Evolutionary conservation across 768 basidiomycete genomes (phyloP).

Genomic region (Russula brevipes): DNA sequence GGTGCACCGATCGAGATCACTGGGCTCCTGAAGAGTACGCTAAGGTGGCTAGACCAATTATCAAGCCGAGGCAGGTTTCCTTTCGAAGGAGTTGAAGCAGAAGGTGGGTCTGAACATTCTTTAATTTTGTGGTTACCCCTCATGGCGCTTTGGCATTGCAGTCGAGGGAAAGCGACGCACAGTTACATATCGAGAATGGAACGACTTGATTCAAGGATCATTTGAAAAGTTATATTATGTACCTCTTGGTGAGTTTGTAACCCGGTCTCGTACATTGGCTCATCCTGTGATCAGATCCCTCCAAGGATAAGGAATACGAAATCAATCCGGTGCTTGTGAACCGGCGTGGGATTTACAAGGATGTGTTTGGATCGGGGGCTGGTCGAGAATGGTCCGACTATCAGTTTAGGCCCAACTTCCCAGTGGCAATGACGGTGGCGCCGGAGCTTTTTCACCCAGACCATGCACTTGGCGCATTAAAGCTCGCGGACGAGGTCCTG

Average conservation of each 20-base stretch:
- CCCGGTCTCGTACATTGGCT: not conserved
- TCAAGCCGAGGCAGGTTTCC: slow-evolving; percentile 68
- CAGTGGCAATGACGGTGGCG: slow-evolving; percentile 94
- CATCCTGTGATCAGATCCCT: slow-evolving; percentile 46
- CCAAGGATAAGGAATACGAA: slow-evolving; percentile 64
- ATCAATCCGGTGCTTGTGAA: slow-evolving; percentile 69
- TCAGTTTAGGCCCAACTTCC: slow-evolving; percentile 89
- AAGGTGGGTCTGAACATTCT: slow-evolving; percentile 45
- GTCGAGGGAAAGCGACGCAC: slow-evolving; percentile 63
- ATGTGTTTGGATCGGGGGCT: slow-evolving; percentile 84
- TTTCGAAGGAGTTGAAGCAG: slow-evolving; percentile 81
- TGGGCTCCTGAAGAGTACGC: slow-evolving; percentile 85
- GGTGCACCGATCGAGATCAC: slow-evolving; percentile 96
- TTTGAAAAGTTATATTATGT: slow-evolving; percentile 93
- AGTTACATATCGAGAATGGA: slow-evolving; percentile 90
- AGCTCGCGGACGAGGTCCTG: slow-evolving; percentile 73
- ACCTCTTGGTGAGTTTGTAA: slow-evolving; percentile 54
- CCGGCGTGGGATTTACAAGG: slow-evolving; percentile 96
- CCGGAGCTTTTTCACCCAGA: slow-evolving; percentile 85
- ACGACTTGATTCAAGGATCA: slow-evolving; percentile 70
- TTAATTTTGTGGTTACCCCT: not conserved
- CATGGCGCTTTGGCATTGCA: slow-evolving; percentile 31
- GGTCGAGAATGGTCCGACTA: slow-evolving; percentile 97
- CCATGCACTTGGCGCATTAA: slow-evolving; percentile 75
- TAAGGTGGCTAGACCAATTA: slow-evolving; percentile 80